Base-by-base conservation (phyloP, 2,329 filamentous ascomycete genomes). In the Xylaria digitata region DNA sequence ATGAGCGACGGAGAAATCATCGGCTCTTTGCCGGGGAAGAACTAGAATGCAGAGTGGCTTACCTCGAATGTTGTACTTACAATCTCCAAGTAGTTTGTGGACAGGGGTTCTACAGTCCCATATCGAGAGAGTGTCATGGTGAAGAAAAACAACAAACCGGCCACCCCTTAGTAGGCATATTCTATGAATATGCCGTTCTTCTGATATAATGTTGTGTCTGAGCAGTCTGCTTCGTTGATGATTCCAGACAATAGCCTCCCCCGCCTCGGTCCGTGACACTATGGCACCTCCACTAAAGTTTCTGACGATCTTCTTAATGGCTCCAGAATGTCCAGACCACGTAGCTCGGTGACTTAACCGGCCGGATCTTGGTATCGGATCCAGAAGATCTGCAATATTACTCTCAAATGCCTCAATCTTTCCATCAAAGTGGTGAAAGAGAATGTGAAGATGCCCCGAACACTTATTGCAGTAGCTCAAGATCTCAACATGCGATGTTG, bases 361-460 rank as follows among this genome's bases (percentile, higher is more conserved):
- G 48, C 81, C 82, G 49, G 85, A 83, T 49, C 87, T 86, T 0
- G 87, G 84, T 1, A 85, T 83, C 1, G 92, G 90, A 74, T 96
- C 93, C 70, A 99, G 90, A 15, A 98, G 82, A 59, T 91, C 86
- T 65, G 94, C 92, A 30, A 97, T 85, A 70, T 90, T 89, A 52
- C 90, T 90, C 71, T 94, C 89, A 75, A 94, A 93, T 80, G 94
- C 92, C 60, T 93, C 90, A 68, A 99, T 89, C 65, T 89, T 87
- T 9, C 95, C 95, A 75, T 96, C 91, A 72, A 97, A 95, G 70
- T 92, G 89, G 77, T 99, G 95, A 5, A 93, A 82, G 13, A 98
- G 81, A 23, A 99, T 79, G 54, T 90, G 89, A 42, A 97, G 82
- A 48, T 87, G 86, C 7, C 90, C 90, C 5, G 85, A 85, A 2